These are phyloP conservation scores for Flaveria floridana DNA, from an alignment of 140 eudicot genomes.

Conservation along the genomic window DNA sequence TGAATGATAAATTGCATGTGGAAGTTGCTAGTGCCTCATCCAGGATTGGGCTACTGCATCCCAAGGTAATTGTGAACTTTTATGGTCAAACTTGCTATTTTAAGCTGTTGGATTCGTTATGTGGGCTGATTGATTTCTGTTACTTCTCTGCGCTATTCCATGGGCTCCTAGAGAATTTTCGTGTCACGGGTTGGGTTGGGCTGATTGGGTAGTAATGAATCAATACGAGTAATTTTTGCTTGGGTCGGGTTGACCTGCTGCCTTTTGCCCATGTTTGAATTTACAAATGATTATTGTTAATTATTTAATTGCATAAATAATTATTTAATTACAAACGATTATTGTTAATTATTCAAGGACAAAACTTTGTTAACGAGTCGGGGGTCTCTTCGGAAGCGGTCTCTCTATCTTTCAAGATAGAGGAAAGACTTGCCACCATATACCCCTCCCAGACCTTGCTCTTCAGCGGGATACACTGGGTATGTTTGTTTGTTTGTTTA, in stretches of 20 bases:
- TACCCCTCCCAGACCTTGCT: too few relatives aligned
- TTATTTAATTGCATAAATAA: background rate
- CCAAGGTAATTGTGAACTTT: conserved; percentile 59
- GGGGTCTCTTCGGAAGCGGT: too few relatives aligned
- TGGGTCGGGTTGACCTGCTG: background rate
- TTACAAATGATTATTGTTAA: background rate
- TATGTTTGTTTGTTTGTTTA: too few relatives aligned
- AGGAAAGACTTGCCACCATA: too few relatives aligned
- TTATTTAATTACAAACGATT: too few relatives aligned
- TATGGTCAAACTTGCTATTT: conserved; percentile 8
- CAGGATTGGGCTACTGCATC: conserved; percentile 88
- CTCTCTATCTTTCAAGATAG: too few relatives aligned
- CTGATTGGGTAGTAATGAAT: background rate
- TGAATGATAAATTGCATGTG: conserved; percentile 73
- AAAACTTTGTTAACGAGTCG: too few relatives aligned
- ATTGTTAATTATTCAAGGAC: too few relatives aligned
- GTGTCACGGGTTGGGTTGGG: background rate
- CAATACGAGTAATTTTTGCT: background rate
- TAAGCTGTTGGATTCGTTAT: background rate
- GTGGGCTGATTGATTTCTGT: background rate
- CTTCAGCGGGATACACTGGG: too few relatives aligned
- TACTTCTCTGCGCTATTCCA: background rate
- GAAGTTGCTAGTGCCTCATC: conserved; percentile 86
- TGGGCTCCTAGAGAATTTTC: background rate
- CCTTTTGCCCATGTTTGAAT: background rate